Evolutionary conservation across 192 early-diverging fungal genomes (phyloP).

Genomic region (Coemansia sp.): DNA sequence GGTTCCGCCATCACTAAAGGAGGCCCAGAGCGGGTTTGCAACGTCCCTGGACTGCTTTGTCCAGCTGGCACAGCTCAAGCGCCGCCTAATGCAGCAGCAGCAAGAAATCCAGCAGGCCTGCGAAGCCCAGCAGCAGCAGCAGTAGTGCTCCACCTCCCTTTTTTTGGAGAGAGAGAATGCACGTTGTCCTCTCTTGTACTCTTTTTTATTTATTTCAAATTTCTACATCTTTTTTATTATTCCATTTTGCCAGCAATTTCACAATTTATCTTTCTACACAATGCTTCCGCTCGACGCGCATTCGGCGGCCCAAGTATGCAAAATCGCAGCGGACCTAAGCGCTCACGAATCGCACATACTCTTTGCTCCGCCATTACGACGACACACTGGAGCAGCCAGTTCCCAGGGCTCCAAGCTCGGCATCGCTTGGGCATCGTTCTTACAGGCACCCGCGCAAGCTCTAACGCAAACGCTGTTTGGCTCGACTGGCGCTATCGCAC

Average conservation of each 20-base stretch:
- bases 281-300: conserved; percentile 22
- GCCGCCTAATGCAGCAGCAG: not conserved
- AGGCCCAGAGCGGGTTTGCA: conserved; percentile 44
- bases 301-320: conserved; percentile 39
- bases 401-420: conserved; percentile 18
- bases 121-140: not conserved
- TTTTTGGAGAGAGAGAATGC: no score
- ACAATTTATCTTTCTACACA: no score
- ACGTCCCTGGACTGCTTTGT: conserved; percentile 26
- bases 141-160: no score
- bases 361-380: conserved; percentile 20
- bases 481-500: not conserved
- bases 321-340: conserved; percentile 35
- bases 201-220: not conserved
- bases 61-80: conserved; percentile 34
- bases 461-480: conserved; percentile 30
- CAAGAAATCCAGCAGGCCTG: not conserved
- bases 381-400: not conserved
- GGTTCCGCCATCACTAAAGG: conserved; percentile 44
- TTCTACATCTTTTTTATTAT: not conserved
- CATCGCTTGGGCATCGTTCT: conserved; percentile 27
- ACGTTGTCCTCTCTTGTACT: no score
- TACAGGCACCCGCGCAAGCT: conserved; percentile 36
- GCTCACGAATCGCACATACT: conserved; percentile 27
- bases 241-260: no score